Evolutionary conservation across 495 filamentous ascomycete species (phyloP).

Genomic region (Saxophila tyrrhenica): DNA sequence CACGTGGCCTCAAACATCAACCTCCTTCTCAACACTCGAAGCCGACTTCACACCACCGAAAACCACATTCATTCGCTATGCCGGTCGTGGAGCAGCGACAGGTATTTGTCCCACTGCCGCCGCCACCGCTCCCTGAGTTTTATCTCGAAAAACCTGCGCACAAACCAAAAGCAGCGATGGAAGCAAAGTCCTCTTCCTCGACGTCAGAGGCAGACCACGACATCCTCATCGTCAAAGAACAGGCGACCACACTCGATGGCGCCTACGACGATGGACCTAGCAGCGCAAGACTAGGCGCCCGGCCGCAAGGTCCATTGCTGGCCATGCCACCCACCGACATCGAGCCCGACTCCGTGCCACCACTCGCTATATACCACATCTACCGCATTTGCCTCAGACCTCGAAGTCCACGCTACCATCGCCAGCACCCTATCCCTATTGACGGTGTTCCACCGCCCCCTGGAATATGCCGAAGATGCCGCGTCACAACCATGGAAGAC

Average conservation of each 20-base stretch:
- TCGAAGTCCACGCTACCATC: conserved; percentile 16
- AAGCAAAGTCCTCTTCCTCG: neutral
- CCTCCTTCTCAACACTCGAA: neutral
- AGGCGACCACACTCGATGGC: neutral
- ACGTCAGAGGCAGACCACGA: neutral
- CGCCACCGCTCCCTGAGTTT: conserved; percentile 17
- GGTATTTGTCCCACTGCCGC: conserved; percentile 7
- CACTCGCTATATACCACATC: conserved; percentile 19
- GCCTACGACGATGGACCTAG: neutral
- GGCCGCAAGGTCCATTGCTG: neutral
- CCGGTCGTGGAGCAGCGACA: neutral
- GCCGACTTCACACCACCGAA: neutral
- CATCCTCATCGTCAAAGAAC: neutral
- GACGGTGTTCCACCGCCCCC: conserved; percentile 18
- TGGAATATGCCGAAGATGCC: conserved; percentile 19
- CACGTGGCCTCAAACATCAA: neutral
- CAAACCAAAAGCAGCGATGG: too few species aligned
- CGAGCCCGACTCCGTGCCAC: conserved; percentile 3
- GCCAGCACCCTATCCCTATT: conserved; percentile 18
- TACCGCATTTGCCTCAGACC: conserved; percentile 18
- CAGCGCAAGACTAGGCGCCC: neutral
- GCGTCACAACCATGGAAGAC: conserved; percentile 11
- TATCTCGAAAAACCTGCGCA: conserved; percentile 1
- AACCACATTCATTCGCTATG: conserved; percentile 2
- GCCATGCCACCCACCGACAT: neutral